Conservation (phyloP, 2,329 filamentous ascomycete genomes). For the Cyanodermella asteris region DNA sequence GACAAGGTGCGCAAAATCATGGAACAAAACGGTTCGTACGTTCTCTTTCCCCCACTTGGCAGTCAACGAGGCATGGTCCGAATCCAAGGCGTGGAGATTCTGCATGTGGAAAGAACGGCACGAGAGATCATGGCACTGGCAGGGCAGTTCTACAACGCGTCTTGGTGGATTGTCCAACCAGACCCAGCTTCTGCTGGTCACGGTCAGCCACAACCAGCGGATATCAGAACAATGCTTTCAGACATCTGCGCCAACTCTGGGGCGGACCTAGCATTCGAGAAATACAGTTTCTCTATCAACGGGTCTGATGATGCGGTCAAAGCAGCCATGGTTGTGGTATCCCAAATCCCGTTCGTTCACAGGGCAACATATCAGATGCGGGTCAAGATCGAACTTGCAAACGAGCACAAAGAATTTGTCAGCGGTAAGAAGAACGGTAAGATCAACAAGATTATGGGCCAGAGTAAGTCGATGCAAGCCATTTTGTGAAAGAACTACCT, state of each 20-base stretch:
- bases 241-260: constrained; percentile 94
- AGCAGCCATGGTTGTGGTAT: constrained; percentile 80
- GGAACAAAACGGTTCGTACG: constrained; percentile 86
- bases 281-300: constrained; percentile 79
- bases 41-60: constrained; percentile 73
- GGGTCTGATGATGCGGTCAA: constrained; percentile 95
- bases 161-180: constrained; percentile 76
- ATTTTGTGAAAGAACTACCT: constrained; percentile 4
- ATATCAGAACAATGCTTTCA: constrained; percentile 74
- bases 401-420: constrained; percentile 98
- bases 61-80: constrained; percentile 67
- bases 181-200: constrained; percentile 45
- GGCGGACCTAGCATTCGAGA: constrained; percentile 85
- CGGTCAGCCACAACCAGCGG: constrained; percentile 35
- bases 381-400: constrained; percentile 95
- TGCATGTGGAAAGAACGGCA: constrained; percentile 86
- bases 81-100: constrained; percentile 78
- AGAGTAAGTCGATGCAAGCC: constrained; percentile 36
- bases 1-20: constrained; percentile 97
- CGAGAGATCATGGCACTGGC: constrained; percentile 89
- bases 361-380: constrained; percentile 79
- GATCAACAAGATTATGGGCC: constrained; percentile 99
- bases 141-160: constrained; percentile 91
- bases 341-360: constrained; percentile 72
- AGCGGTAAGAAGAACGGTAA: constrained; percentile 99